phyloP scores from a whole-genome alignment of 139 green algal species.

The Chloropicon primus region DNA sequence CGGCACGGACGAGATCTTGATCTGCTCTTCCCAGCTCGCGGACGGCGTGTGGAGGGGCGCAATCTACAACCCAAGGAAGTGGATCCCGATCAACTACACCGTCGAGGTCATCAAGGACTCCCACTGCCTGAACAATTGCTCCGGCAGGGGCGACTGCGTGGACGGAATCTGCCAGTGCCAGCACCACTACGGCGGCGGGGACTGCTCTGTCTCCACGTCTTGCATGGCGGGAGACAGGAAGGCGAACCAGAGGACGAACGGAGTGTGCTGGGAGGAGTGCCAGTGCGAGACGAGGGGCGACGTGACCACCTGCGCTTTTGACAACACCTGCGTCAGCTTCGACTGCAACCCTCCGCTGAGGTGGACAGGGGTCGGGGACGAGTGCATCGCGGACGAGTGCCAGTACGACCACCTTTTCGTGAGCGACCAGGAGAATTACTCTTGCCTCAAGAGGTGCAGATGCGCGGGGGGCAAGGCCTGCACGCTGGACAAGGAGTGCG shows the following conservation, averaged over 20 bases:
- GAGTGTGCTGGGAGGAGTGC: neutral
- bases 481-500: neutral
- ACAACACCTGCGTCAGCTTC: neutral
- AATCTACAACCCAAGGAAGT: neutral
- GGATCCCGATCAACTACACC: neutral
- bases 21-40: neutral
- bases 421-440: neutral
- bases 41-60: neutral
- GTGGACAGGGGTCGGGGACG: neutral
- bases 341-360: neutral
- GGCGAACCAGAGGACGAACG: neutral
- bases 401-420: neutral
- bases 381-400: neutral
- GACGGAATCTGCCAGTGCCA: conserved; percentile 8
- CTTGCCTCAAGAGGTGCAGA: neutral
- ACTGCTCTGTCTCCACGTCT: neutral
- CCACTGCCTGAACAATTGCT: conserved; percentile 6
- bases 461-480: neutral
- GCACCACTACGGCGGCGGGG: neutral
- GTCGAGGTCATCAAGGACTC: neutral
- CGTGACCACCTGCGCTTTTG: neutral
- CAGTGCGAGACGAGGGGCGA: neutral
- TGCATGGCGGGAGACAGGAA: neutral
- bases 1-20: neutral
- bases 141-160: neutral